Evolutionary conservation across 1,284 basidiomycete genomes (phyloP), one percentile per base, ranked within the genome.

Genomic region (Fomitopsis pinicola): DNA sequence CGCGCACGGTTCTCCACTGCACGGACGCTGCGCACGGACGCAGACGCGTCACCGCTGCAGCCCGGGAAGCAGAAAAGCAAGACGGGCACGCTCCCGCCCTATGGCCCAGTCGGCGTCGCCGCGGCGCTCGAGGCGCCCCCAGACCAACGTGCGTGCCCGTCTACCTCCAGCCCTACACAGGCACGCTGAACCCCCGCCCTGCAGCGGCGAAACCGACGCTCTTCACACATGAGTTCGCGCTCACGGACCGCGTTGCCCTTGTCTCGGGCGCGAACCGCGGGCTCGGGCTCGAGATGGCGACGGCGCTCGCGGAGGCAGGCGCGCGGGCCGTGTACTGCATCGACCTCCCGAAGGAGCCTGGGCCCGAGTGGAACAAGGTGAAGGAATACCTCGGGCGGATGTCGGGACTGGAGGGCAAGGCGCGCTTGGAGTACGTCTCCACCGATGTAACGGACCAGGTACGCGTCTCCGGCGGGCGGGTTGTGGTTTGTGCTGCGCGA

Each of bases 181-280:
- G 56, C 52, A 22, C 50, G 54, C 33, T n/a, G 19, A 15, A 35
- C 55, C 46, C 55, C 55, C 12, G 14, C 46, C 55, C 55, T 10
- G 14, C 66, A 66, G 66, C 66, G 33, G 65, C 69, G 36, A 63
- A 63, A 26, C 66, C 69, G 2, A 73, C 72, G 40, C 65, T 72
- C 80, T 92, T 66, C 87, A 82, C 69, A 78, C 64, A 87, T 62
- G 91, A 92, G 70, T 94, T 95, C 76, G 82, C 85, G 12, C 82
- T 95, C 50, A 77, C 77, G n/a, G 87, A 87, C 67, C 86, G 89
- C 33, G 89, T 92, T 17, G 88, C 84, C 42, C 78, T 94, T 62
- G 85, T 94, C 50, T 90, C 91, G 0, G 91, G 91, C 14, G 93
- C 81, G 4, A 91, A 91, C 67, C 82, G 92, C 56, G 92, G 92